These are phyloP conservation scores for Ustilaginoidea virens DNA, from an alignment of 2,329 filamentous ascomycete genomes.

Conservation along the genomic window DNA sequence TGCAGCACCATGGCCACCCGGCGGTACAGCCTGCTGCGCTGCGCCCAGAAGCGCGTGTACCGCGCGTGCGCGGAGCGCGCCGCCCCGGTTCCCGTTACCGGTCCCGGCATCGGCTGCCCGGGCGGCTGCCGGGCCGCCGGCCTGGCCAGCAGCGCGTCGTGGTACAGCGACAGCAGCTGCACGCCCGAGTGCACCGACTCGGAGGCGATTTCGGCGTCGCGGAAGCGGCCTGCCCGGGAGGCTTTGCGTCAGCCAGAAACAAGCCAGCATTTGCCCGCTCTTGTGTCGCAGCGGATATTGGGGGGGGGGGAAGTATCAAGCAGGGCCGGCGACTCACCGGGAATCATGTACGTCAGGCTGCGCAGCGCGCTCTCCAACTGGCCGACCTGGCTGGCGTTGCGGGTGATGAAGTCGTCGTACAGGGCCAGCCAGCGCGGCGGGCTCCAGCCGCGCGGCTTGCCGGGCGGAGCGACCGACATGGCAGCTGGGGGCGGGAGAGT, in stretches of 20 bases:
- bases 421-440: slow-evolving; percentile 51
- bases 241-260: not conserved
- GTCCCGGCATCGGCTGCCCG: no score
- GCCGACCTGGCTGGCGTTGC: slow-evolving; percentile 84
- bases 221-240: slow-evolving; percentile 63
- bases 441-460: slow-evolving; percentile 2
- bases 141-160: slow-evolving; percentile 69
- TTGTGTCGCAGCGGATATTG: slow-evolving; percentile 3
- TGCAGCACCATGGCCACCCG: slow-evolving; percentile 70
- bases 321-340: no score
- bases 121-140: slow-evolving; percentile 43
- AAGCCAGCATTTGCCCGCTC: not conserved
- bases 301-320: no score
- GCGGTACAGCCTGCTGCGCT: slow-evolving; percentile 54
- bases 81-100: no score
- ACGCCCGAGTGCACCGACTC: slow-evolving; percentile 83
- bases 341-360: slow-evolving; percentile 90
- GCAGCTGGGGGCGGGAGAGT: no score
- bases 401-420: slow-evolving; percentile 85
- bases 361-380: slow-evolving; percentile 90
- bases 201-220: slow-evolving; percentile 87
- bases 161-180: slow-evolving; percentile 81
- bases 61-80: slow-evolving; percentile 43
- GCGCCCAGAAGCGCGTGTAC: slow-evolving; percentile 53
- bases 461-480: not conserved